phyloP scores from a whole-genome alignment of 352 stramenopile genomes.

The Pythium folliculosum region DNA sequence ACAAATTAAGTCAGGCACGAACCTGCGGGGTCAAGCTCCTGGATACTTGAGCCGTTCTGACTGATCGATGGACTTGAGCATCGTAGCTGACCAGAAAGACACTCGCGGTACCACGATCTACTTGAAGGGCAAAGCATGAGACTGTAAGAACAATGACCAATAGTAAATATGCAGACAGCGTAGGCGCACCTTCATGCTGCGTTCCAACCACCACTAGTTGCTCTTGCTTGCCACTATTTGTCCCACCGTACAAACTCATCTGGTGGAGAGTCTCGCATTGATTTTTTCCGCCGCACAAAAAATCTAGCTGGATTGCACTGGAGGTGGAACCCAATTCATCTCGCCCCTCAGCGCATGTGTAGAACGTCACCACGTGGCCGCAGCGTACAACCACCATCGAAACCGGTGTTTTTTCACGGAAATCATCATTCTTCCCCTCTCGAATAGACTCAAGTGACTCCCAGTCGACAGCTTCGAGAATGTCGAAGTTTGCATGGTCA shows the following conservation, averaged over 20 bases:
- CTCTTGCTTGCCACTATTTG: constrained; percentile 31
- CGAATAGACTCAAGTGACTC: constrained; percentile 36
- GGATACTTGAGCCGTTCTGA: background rate
- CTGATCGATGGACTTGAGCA: background rate
- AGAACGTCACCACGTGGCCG: constrained; percentile 5
- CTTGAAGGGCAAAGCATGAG: background rate
- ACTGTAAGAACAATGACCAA: background rate
- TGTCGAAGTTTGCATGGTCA: constrained; percentile 35
- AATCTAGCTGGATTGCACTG: constrained; percentile 1
- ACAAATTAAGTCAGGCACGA: too few relatives aligned
- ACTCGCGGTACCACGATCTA: background rate
- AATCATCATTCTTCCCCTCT: background rate
- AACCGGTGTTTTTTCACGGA: background rate
- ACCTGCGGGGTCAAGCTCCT: background rate
- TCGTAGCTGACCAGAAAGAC: constrained; percentile 6
- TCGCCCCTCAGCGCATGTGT: constrained; percentile 5
- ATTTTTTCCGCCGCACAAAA: constrained; percentile 6
- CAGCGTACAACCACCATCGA: constrained; percentile 2
- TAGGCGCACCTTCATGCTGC: constrained; percentile 8
- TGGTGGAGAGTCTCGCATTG: background rate
- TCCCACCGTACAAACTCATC: constrained; percentile 48
- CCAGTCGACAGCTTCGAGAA: constrained; percentile 63
- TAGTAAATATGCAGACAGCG: too few relatives aligned
- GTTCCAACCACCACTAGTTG: constrained; percentile 35
- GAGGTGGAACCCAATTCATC: background rate